Evolutionary conservation across 73 alveolate species (phyloP).

Genomic region (Stentor coeruleus): DNA sequence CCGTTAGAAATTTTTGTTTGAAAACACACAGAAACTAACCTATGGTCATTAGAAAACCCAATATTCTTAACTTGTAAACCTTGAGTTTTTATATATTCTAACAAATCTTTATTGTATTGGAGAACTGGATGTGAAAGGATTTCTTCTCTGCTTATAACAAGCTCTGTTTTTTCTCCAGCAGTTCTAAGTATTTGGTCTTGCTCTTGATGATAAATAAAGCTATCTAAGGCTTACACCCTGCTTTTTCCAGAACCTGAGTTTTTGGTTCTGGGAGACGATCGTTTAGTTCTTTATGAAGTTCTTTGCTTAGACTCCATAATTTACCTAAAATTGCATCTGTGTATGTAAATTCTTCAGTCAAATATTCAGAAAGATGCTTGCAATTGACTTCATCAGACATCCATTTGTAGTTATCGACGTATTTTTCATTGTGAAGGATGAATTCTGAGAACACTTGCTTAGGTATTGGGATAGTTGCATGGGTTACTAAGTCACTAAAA

Average conservation of each 20-base stretch:
- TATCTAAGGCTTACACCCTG: conserved; percentile 18
- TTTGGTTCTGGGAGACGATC: not conserved
- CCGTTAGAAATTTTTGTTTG: not conserved
- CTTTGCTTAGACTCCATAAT: not conserved
- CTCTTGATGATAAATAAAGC: not conserved
- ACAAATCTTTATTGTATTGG: not conserved
- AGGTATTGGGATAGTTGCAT: not conserved
- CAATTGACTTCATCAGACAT: not conserved
- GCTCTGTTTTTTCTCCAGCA: not conserved
- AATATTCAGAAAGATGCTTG: not conserved
- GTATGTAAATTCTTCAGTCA: not conserved
- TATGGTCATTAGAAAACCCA: conserved; percentile 12
- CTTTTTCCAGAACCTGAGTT: not conserved
- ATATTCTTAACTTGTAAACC: not conserved
- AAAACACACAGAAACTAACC: not conserved
- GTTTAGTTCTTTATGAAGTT: not conserved
- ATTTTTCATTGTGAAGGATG: not conserved
- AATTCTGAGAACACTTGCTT: not conserved
- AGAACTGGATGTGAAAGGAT: not conserved
- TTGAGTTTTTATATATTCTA: not conserved
- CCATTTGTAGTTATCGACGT: not conserved
- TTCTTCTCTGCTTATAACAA: conserved; percentile 3
- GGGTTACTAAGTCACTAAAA: not conserved
- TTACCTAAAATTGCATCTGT: not conserved
- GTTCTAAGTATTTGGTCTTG: not conserved